These are phyloP conservation scores for Phytophthora sojae DNA, from an alignment of 352 stramenopile genomes.

Conservation along the genomic window DNA sequence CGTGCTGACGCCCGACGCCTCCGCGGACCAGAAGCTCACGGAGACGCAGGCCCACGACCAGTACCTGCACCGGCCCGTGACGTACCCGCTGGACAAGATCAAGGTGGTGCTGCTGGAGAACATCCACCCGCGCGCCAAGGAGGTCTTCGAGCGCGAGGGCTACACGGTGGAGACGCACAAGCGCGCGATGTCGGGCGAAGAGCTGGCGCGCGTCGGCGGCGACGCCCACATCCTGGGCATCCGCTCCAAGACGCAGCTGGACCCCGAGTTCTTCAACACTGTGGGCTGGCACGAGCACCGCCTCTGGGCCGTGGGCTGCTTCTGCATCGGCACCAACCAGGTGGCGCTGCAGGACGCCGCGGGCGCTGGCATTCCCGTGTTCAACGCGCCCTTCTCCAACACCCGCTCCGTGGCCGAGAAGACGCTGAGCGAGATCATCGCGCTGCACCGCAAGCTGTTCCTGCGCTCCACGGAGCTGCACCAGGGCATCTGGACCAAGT, in stretches of 20 bases:
- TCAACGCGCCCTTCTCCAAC: conserved; percentile 89
- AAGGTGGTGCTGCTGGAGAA: conserved; percentile 89
- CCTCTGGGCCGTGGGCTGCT: conserved; percentile 83
- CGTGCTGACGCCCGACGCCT: conserved; percentile 26
- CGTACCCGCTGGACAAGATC: conserved; percentile 81
- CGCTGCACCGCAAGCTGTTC: conserved; percentile 86
- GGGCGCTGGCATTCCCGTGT: conserved; percentile 75
- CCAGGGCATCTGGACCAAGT: conserved; percentile 83
- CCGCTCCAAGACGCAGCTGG: conserved; percentile 84
- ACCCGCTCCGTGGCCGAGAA: conserved; percentile 88
- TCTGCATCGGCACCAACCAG: conserved; percentile 89
- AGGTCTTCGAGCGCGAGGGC: conserved; percentile 82
- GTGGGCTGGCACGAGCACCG: conserved; percentile 84
- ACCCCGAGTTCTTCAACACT: conserved; percentile 79
- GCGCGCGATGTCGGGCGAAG: conserved; percentile 70
- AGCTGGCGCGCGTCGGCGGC: conserved; percentile 76
- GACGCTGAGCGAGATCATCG: conserved; percentile 84
- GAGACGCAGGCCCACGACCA: conserved; percentile 25
- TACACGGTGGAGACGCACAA: conserved; percentile 86
- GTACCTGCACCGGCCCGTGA: conserved; percentile 76
- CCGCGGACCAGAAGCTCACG: conserved; percentile 17
- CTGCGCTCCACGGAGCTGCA: conserved; percentile 80
- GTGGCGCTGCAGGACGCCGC: conserved; percentile 71
- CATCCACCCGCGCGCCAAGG: conserved; percentile 79
- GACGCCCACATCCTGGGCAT: conserved; percentile 85